Conservation (phyloP, 116 monocot species). For the Zostera marina region DNA sequence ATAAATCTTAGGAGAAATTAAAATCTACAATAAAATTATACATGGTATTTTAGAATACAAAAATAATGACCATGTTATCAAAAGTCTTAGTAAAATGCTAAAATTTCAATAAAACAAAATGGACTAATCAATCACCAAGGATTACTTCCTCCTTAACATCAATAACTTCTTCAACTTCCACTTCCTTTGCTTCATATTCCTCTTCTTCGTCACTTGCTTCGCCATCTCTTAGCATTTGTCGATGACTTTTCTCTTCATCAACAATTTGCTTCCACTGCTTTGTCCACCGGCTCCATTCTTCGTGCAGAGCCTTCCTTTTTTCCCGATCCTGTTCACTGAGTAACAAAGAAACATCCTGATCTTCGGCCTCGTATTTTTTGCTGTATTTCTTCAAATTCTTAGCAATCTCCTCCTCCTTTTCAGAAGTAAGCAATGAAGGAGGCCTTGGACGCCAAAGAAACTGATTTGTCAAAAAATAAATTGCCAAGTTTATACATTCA, state of each 20-base stretch:
- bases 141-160: slow-evolving; percentile 38
- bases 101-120: too few relatives aligned
- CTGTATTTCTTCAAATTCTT: slow-evolving; percentile 85
- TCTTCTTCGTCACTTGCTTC: slow-evolving; percentile 77
- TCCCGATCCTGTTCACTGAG: slow-evolving; percentile 78
- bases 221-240: slow-evolving; percentile 53
- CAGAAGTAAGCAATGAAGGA: slow-evolving; percentile 45
- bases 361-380: slow-evolving; percentile 88
- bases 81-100: too few relatives aligned
- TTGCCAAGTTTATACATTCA: neutral
- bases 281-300: slow-evolving; percentile 70
- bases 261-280: slow-evolving; percentile 53
- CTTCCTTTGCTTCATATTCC: slow-evolving; percentile 71
- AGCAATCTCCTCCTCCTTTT: slow-evolving; percentile 68
- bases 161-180: slow-evolving; percentile 67
- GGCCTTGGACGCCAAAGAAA: slow-evolving; percentile 85
- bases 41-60: too few relatives aligned
- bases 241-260: slow-evolving; percentile 44
- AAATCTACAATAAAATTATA: too few relatives aligned
- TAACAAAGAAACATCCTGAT: slow-evolving; percentile 68
- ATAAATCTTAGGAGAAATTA: too few relatives aligned
- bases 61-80: too few relatives aligned
- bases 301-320: slow-evolving; percentile 59
- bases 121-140: too few relatives aligned
- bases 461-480: slow-evolving; percentile 15